phyloP scores from a whole-genome alignment of 176 grass and related monocot genomes.

The Aegilops tauschii region DNA sequence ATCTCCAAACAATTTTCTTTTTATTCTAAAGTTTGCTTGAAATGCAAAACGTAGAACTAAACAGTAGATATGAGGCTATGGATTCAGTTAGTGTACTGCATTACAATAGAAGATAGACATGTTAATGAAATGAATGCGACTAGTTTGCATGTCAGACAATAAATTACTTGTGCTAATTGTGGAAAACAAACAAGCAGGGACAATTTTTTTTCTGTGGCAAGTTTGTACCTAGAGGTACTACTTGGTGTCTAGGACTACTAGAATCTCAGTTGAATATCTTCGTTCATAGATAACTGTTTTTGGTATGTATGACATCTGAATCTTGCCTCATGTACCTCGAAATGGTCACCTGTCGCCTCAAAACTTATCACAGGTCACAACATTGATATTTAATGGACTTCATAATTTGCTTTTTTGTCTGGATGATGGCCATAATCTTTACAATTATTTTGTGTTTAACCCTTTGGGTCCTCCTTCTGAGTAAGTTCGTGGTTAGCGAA shows the following conservation, averaged over 20 bases:
- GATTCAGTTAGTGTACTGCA: neutral
- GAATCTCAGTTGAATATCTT: neutral
- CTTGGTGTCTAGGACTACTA: neutral
- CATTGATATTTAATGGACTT: neutral
- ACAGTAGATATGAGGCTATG: neutral
- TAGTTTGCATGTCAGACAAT: neutral
- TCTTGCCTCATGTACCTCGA: neutral
- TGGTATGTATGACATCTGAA: neutral
- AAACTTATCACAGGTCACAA: neutral
- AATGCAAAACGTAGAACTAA: neutral
- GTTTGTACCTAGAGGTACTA: neutral
- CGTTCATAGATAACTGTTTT: neutral
- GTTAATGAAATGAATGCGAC: neutral
- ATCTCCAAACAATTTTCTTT: neutral
- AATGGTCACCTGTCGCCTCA: neutral
- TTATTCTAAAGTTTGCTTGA: neutral
- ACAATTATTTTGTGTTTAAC: neutral
- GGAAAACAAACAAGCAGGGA: neutral
- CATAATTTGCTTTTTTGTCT: neutral
- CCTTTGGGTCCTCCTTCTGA: neutral
- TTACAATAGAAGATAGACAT: neutral
- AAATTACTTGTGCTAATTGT: neutral
- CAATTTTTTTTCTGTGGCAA: neutral
- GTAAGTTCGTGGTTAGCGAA: neutral
- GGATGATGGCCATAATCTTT: neutral